Evolutionary conservation across 805 yeast genomes (phyloP).

Genomic region (Yarrowia sp.): DNA sequence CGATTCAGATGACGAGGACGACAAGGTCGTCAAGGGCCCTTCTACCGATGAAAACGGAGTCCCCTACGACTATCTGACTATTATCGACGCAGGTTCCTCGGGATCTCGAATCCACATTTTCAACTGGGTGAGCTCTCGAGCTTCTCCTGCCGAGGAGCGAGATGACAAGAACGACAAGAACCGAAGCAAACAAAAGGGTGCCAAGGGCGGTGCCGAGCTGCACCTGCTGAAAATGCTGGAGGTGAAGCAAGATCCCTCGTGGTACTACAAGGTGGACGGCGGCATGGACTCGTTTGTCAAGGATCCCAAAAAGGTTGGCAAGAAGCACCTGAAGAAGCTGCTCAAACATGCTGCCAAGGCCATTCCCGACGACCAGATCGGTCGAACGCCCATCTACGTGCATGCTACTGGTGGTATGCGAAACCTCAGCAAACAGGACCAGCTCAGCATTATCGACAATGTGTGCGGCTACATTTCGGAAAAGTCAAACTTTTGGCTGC

Average conservation of each 20-base stretch:
- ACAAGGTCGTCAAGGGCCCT: conserved; percentile 21
- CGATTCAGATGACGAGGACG: conserved; percentile 28
- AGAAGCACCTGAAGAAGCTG: conserved; percentile 62
- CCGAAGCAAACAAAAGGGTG: conserved; percentile 31
- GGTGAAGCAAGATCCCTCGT: conserved; percentile 50
- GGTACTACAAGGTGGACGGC: conserved; percentile 79
- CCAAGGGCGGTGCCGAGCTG: conserved; percentile 29
- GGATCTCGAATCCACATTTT: conserved; percentile 88
- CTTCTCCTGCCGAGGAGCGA: background rate
- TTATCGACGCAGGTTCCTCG: conserved; percentile 91
- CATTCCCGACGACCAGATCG: conserved; percentile 29
- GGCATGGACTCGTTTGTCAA: conserved; percentile 75
- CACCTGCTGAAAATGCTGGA: conserved; percentile 39
- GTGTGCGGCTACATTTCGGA: conserved; percentile 65
- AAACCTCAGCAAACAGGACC: conserved; percentile 63
- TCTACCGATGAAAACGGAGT: conserved; percentile 19
- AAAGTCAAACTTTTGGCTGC: conserved; percentile 62
- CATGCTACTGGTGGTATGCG: conserved; percentile 98
- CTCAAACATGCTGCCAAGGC: conserved; percentile 29
- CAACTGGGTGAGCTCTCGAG: conserved; percentile 49
- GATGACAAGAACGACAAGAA: conserved; percentile 26
- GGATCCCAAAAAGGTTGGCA: conserved; percentile 61
- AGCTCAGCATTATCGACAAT: conserved; percentile 60
- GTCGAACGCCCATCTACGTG: conserved; percentile 69
- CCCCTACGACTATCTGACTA: conserved; percentile 53